Evolutionary conservation across 805 yeast species (phyloP), one percentile per base, ranked within the genome.

Genomic region (Zygoascus ofunaensis): DNA sequence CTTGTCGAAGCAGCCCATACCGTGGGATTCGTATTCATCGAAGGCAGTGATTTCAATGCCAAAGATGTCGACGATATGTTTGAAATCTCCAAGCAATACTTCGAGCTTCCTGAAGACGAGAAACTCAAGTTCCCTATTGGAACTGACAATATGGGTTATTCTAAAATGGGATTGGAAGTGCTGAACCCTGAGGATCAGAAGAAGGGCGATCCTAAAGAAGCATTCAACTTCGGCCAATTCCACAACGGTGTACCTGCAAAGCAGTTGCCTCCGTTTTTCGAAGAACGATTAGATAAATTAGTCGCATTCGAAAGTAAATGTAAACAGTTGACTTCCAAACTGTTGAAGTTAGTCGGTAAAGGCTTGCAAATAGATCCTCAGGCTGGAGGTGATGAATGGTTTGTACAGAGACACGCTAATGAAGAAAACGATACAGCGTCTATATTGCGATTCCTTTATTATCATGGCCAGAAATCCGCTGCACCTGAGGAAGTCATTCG

Each of bases 381-480:
- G 3, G 60, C 62, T 26, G 79, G 79, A 39, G 77, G 73, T 46
- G 56, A 57, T 8, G 68, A 76, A 15, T 83, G 87, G 85, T 82
- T 83, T 60, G 65, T 72, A 28, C 65, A 72, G 5, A 72, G 82
- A 54, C 85, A 81, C 54, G 64, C 67, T 30, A 72, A 79, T 0
- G 63, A 62, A 14, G 66, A 71, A 41, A 41, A 38, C 5, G 26
- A 18, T 12, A 75, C 82, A 20, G 87, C 87, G 12, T 68, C 85
- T 2, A 74, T 85, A 0, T 73, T 85, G 55, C 66, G 94, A 55
- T 67, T 85, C 54, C 64, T 84, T 37, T 85, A 78, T 54, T 84
- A 84, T 55, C 94, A 92, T 1, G 73, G 79, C 8, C 77, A 71
- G 43, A 68, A 68, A 44, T 51, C 58, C 34, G 48, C 55, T 12